These are phyloP conservation scores for Saccharomycopsis fodiens DNA, from an alignment of 805 yeast species.

Conservation along the genomic window DNA sequence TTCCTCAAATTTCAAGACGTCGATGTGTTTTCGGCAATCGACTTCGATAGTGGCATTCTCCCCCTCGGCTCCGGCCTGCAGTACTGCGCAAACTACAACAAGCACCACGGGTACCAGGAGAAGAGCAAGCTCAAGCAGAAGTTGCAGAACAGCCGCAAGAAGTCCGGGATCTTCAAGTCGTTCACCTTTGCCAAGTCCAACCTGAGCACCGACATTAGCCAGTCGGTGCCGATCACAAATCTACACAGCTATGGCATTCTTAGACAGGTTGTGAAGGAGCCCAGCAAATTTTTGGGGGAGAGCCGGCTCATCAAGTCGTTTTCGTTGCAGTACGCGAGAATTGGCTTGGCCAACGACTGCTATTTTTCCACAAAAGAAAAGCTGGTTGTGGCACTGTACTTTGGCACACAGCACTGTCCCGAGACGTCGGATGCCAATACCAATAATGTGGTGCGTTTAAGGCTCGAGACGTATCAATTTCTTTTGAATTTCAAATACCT, in stretches of 20 bases:
- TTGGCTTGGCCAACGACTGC: constrained; percentile 20
- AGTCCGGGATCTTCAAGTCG: constrained; percentile 11
- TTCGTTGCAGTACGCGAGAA: constrained; percentile 17
- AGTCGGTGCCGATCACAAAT: constrained; percentile 5
- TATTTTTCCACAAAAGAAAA: constrained; percentile 9
- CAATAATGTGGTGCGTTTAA: constrained; percentile 9
- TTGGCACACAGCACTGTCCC: constrained; percentile 5
- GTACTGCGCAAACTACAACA: constrained; percentile 13
- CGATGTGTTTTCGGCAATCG: constrained; percentile 16
- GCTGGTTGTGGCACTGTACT: background rate
- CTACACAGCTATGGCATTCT: constrained; percentile 13
- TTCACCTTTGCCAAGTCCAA: background rate
- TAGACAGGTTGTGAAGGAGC: constrained; percentile 12
- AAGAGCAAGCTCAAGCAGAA: constrained; percentile 8
- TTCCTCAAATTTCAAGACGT: constrained; percentile 10
- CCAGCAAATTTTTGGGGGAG: constrained; percentile 6
- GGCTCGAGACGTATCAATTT: constrained; percentile 19
- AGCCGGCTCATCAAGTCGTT: constrained; percentile 13
- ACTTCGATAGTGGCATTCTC: constrained; percentile 17
- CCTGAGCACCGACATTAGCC: background rate
- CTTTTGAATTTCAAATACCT: constrained; percentile 18
- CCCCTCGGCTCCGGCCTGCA: constrained; percentile 16
- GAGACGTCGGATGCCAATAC: constrained; percentile 1
- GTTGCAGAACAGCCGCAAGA: constrained; percentile 5
- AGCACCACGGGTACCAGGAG: constrained; percentile 15